Evolutionary conservation across 345 rosid genomes (phyloP).

Genomic region (Brassica cretica): DNA sequence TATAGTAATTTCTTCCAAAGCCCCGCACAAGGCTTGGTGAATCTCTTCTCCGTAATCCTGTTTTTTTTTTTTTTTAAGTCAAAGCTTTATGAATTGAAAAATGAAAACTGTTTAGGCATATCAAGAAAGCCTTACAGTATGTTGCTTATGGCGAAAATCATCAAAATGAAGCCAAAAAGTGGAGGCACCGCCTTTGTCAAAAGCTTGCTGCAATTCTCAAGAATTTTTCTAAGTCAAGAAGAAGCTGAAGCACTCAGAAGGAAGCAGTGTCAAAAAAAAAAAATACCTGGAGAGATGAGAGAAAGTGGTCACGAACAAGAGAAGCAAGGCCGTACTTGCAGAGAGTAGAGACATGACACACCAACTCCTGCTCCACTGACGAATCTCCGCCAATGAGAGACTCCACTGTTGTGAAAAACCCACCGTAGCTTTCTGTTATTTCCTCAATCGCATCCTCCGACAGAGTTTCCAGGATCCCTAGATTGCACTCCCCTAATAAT

Average conservation of each 20-base stretch:
- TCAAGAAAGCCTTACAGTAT: slow-evolving; percentile 40
- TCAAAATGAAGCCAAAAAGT: slow-evolving; percentile 85
- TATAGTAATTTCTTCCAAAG: slow-evolving; percentile 63
- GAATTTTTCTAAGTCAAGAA: not conserved
- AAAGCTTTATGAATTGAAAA: not conserved
- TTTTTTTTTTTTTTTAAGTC: not conserved
- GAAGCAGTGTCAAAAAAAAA: no score
- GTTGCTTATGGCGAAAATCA: slow-evolving; percentile 43
- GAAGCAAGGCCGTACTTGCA: slow-evolving; percentile 70
- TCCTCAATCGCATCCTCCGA: slow-evolving; percentile 53
- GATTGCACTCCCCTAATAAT: slow-evolving; percentile 43
- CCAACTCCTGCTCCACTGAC: slow-evolving; percentile 49
- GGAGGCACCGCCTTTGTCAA: slow-evolving; percentile 54
- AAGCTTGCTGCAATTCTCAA: slow-evolving; percentile 51
- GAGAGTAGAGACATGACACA: slow-evolving; percentile 54
- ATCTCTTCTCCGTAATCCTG: slow-evolving; percentile 59
- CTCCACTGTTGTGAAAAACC: slow-evolving; percentile 57
- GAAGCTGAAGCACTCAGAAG: not conserved
- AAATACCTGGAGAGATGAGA: slow-evolving; percentile 61
- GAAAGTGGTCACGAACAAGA: slow-evolving; percentile 72
- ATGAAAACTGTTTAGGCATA: not conserved
- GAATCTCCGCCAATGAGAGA: slow-evolving; percentile 54
- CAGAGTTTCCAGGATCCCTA: slow-evolving; percentile 56
- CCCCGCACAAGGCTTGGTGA: slow-evolving; percentile 60
- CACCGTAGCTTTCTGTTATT: slow-evolving; percentile 58